These are phyloP conservation scores for Phaffia tasmanica DNA, from an alignment of 768 basidiomycete species.

Conservation along the genomic window DNA sequence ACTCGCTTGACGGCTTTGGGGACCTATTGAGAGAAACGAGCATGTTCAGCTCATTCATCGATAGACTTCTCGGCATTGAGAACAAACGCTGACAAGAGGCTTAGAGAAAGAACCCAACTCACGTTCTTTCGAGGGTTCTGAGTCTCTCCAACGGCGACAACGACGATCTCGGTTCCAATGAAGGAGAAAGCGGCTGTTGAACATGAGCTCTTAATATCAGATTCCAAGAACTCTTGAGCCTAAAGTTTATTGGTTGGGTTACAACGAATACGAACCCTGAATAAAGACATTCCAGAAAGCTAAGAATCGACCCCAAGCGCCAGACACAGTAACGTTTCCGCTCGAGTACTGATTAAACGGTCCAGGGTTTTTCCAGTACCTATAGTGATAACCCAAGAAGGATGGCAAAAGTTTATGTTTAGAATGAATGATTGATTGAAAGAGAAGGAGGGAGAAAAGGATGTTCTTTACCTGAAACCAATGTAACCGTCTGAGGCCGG, in stretches of 20 bases:
- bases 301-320: conserved; percentile 30
- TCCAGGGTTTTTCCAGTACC: conserved; percentile 21
- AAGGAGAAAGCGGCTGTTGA: conserved; percentile 20
- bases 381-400: not conserved
- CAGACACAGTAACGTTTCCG: conserved; percentile 24
- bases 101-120: no score
- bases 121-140: conserved; percentile 40
- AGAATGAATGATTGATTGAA: not conserved
- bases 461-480: conserved; percentile 23
- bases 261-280: not conserved
- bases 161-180: conserved; percentile 31
- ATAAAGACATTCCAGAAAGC: conserved; percentile 42
- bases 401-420: not conserved
- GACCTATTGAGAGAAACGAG: not conserved
- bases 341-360: conserved; percentile 13
- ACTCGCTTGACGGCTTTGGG: conserved; percentile 13
- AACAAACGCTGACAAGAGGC: not conserved
- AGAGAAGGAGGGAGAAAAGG: not conserved
- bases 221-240: not conserved
- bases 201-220: not conserved
- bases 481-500: conserved; percentile 26
- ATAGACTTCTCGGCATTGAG: not conserved
- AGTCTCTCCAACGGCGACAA: conserved; percentile 39
- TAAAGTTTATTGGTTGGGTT: not conserved
- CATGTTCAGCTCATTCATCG: not conserved